Percentiles rank a stretch among this genome's conserved stretches.
These are phyloP conservation scores for Globisporangium alternatum DNA, from an alignment of 352 stramenopile genomes.

Conservation along the genomic window DNA sequence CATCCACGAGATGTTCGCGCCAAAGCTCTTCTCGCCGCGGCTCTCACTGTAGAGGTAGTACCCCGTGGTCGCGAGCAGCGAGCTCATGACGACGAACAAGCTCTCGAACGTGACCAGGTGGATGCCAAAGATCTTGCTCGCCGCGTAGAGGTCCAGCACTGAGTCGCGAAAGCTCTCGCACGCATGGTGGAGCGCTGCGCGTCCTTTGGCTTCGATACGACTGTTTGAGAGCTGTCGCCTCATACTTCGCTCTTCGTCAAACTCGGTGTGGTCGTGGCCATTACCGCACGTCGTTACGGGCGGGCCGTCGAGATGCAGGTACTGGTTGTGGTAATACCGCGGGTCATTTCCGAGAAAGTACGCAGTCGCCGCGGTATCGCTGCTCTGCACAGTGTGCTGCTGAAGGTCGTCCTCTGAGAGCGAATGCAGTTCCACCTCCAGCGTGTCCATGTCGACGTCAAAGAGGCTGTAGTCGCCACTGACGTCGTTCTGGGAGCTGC, in stretches of 20 bases:
- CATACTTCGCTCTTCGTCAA: conserved; percentile 11
- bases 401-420: conserved; percentile 5
- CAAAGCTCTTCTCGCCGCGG: conserved; percentile 37
- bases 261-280: conserved; percentile 21
- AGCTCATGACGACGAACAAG: conserved; percentile 63
- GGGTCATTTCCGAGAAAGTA: conserved; percentile 13
- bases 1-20: conserved; percentile 83
- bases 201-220: conserved; percentile 10
- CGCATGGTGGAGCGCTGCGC: conserved; percentile 24
- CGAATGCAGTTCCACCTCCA: conserved; percentile 11
- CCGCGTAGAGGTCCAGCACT: conserved; percentile 73
- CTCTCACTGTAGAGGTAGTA: conserved; percentile 66
- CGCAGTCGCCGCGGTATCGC: conserved; percentile 11
- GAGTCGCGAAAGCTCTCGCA: conserved; percentile 56
- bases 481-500: background rate
- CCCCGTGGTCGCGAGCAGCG: conserved; percentile 52
- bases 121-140: conserved; percentile 69
- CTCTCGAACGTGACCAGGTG: conserved; percentile 80
- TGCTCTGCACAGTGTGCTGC: conserved; percentile 15
- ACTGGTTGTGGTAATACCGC: conserved; percentile 7
- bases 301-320: conserved; percentile 13
- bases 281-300: conserved; percentile 18
- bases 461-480: background rate
- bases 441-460: conserved; percentile 8
- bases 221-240: conserved; percentile 16